Conservation (phyloP, 2,329 filamentous ascomycete genomes). For the Cordyceps javanica region DNA sequence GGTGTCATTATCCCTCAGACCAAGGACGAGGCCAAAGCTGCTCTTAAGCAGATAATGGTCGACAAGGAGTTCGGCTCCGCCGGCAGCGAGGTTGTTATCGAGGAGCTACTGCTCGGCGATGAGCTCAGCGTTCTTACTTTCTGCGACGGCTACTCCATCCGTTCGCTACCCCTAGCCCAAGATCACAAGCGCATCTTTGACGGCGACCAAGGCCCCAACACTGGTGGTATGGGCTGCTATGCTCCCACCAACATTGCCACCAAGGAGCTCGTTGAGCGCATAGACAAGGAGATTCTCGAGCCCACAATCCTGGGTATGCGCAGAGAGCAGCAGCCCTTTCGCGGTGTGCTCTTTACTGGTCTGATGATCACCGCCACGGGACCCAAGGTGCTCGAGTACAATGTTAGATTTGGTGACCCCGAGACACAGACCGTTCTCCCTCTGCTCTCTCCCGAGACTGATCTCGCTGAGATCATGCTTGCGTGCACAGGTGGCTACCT, state of each 20-base stretch:
- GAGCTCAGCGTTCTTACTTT: conserved; percentile 90
- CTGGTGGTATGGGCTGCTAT: conserved; percentile 96
- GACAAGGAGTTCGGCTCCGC: conserved; percentile 79
- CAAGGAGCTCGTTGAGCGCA: conserved; percentile 65
- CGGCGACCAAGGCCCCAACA: conserved; percentile 85
- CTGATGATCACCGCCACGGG: conserved; percentile 83
- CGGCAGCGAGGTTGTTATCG: conserved; percentile 87
- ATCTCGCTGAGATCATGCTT: conserved; percentile 83
- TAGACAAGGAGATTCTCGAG: conserved; percentile 78
- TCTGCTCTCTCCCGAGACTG: conserved; percentile 68
- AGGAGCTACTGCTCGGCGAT: conserved; percentile 86
- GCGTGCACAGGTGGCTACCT: conserved; percentile 75
- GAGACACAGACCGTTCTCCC: conserved; percentile 84
- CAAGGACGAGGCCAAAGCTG: conserved; percentile 75
- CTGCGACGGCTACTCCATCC: conserved; percentile 79
- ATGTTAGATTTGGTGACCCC: conserved; percentile 86
- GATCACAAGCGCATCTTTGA: conserved; percentile 96
- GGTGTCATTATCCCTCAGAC: conserved; percentile 83
- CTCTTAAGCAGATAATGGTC: conserved; percentile 85
- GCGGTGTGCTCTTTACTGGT: conserved; percentile 79
- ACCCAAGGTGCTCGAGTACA: conserved; percentile 84
- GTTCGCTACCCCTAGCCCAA: conserved; percentile 81
- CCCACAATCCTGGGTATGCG: conserved; percentile 88
- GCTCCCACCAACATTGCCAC: conserved; percentile 80
- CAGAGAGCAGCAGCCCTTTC: conserved; percentile 66